Evolutionary conservation across 306 rosid genomes (phyloP), one percentile per base, ranked within the genome.

Genomic region (Malus sylvestris): DNA sequence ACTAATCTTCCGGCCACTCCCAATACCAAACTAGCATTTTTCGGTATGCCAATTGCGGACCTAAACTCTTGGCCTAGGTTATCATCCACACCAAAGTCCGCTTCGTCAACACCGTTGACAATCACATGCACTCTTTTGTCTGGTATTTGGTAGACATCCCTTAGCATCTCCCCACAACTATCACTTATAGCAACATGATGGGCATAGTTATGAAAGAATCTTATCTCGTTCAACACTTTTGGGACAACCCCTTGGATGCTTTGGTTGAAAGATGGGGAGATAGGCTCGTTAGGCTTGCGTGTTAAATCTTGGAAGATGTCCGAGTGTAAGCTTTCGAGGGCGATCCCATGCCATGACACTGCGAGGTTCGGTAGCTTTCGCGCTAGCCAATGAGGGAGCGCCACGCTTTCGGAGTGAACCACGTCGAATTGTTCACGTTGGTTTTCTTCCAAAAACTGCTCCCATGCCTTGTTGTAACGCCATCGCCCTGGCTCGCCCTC

Each of bases 281-380:
- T 78, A 10, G 97, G 91, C 79, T 90, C 96, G 38, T 77, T 79
- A 0, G 79, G 75, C 13, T 76, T 78, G 2, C 91, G 90, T 1
- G 91, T 81, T 40, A 95, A 82, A 81, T 95, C 99, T 45, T 95
- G 99, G 83, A 84, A 91, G 29, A 95, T 86, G 42, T 78, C 80
- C 18, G 99, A 95, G 80, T 95, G 97, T 66, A 95, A 76, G 87
- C 92, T 90, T 81, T 95, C 99, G 0, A 95, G 78, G 5, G 99
- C 99, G 67, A 95, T 92, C 75, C 99, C 99, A 67, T 95, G 99
- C 99, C 99, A 92, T 3, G 99, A 86, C 13, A 95, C 99, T 3
- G 90, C 99, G 14, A 95, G 97, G 69, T 95, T 95, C 12, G 85
- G 75, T 67, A 95, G 81, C 8, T 85, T 70, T 0, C 87, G 81